phyloP scores from a whole-genome alignment of 257 asterid genomes.

The Asclepias syriaca region DNA sequence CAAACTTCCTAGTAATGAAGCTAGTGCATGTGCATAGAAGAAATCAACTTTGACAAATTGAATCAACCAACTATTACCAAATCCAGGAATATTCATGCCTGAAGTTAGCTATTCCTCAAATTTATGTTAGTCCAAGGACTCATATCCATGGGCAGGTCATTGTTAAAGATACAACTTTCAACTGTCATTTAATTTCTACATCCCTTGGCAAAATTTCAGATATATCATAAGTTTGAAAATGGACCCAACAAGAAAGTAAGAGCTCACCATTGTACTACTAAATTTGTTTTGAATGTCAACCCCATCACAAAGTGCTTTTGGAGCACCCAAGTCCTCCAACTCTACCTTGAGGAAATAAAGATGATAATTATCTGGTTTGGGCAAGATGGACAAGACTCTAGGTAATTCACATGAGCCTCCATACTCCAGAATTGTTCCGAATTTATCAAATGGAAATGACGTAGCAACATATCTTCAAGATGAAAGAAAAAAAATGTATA shows the following conservation, averaged over 20 bases:
- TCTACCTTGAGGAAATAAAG: constrained; percentile 60
- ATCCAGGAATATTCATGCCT: constrained; percentile 2
- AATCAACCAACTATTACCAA: constrained; percentile 5
- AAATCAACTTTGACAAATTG: constrained; percentile 1
- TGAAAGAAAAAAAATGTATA: constrained; percentile 16
- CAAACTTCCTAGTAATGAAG: background rate
- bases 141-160: background rate
- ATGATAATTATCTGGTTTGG: constrained; percentile 29
- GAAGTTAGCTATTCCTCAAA: background rate
- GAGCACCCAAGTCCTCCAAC: constrained; percentile 35
- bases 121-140: background rate
- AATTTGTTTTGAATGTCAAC: constrained; percentile 31
- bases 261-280: constrained; percentile 33
- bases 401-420: constrained; percentile 54
- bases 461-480: constrained; percentile 39
- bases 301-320: constrained; percentile 45
- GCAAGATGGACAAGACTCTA: constrained; percentile 39
- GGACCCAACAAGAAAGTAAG: constrained; percentile 7
- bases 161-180: background rate
- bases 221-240: background rate
- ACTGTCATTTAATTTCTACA: background rate
- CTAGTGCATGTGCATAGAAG: background rate
- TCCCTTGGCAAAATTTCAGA: background rate
- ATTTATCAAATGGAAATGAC: constrained; percentile 50
- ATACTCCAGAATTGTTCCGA: constrained; percentile 56